Percentiles rank a stretch among this genome's conserved stretches.
Evolutionary conservation across 1,139 yeast genomes (phyloP).

Genomic region (Candida labiduridarum): DNA sequence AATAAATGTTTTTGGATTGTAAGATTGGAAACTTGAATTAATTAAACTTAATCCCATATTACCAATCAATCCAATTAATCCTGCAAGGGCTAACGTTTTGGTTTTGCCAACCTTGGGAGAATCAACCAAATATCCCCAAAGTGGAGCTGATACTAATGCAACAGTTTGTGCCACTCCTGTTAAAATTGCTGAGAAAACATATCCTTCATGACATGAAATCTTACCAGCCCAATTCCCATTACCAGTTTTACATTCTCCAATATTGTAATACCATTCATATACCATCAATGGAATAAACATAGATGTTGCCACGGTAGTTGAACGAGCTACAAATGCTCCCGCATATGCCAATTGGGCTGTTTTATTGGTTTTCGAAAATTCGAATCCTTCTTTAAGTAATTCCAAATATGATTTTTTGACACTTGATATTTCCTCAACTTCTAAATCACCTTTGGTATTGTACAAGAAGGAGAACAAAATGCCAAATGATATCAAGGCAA

Average conservation of each 20-base stretch:
- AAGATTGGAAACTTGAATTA: conserved; percentile 16
- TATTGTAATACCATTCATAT: conserved; percentile 53
- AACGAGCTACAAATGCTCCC: conserved; percentile 66
- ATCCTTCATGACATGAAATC: conserved; percentile 61
- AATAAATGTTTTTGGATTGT: conserved; percentile 37
- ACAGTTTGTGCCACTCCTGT: conserved; percentile 67
- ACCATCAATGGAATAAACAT: conserved; percentile 67
- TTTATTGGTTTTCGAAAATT: conserved; percentile 30
- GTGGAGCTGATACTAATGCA: conserved; percentile 60
- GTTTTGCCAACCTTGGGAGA: conserved; percentile 37
- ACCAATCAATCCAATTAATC: conserved; percentile 45
- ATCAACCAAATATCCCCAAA: conserved; percentile 63
- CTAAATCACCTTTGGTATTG: conserved; percentile 11
- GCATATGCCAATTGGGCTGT: conserved; percentile 54
- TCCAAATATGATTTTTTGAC: conserved; percentile 24
- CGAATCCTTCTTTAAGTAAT: conserved; percentile 49
- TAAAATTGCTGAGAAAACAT: conserved; percentile 64
- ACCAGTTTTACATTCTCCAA: conserved; percentile 49
- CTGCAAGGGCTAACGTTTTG: conserved; percentile 27
- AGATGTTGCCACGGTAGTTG: conserved; percentile 62
- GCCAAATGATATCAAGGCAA: conserved; percentile 41
- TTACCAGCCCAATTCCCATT: conserved; percentile 32
- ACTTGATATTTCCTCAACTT: background rate
- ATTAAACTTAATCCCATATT: conserved; percentile 32
- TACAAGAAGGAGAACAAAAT: conserved; percentile 50